phyloP scores from a whole-genome alignment of 2,329 filamentous ascomycete species.

The Arthroderma sp. region DNA sequence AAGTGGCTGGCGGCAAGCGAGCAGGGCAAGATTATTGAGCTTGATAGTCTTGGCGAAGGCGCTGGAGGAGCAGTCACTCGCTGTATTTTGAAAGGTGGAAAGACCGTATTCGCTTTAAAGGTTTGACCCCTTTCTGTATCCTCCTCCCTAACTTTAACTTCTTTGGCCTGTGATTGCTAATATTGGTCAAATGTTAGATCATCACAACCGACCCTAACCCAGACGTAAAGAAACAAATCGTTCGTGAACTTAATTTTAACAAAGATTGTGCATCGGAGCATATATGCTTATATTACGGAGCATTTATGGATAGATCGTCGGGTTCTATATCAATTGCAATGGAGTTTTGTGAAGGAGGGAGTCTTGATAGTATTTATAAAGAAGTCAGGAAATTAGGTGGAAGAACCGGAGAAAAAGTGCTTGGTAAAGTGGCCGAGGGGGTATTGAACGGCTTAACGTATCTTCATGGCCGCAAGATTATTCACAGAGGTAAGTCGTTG shows the following conservation, averaged over 20 bases:
- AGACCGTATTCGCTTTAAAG: constrained; percentile 92
- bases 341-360: constrained; percentile 97
- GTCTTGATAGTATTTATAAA: constrained; percentile 89
- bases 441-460: constrained; percentile 90
- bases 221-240: constrained; percentile 95
- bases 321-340: constrained; percentile 97
- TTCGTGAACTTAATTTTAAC: constrained; percentile 93
- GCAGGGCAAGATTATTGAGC: constrained; percentile 73
- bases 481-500: constrained; percentile 54
- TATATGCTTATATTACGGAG: constrained; percentile 95
- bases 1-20: constrained; percentile 88
- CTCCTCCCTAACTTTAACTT: neutral
- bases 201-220: constrained; percentile 97
- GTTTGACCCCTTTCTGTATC: constrained; percentile 36
- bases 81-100: constrained; percentile 77
- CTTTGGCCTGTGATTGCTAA: neutral
- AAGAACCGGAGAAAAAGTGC: constrained; percentile 88
- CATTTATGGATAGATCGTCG: constrained; percentile 89
- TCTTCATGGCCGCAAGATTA: constrained; percentile 89
- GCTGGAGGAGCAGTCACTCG: constrained; percentile 90
- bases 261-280: constrained; percentile 92
- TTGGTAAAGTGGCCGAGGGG: constrained; percentile 92
- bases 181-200: constrained; percentile 44
- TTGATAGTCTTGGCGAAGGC: constrained; percentile 84
- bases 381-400: constrained; percentile 94